phyloP scores from a whole-genome alignment of 73 alveolate genomes.

The Diophrys sp. region DNA sequence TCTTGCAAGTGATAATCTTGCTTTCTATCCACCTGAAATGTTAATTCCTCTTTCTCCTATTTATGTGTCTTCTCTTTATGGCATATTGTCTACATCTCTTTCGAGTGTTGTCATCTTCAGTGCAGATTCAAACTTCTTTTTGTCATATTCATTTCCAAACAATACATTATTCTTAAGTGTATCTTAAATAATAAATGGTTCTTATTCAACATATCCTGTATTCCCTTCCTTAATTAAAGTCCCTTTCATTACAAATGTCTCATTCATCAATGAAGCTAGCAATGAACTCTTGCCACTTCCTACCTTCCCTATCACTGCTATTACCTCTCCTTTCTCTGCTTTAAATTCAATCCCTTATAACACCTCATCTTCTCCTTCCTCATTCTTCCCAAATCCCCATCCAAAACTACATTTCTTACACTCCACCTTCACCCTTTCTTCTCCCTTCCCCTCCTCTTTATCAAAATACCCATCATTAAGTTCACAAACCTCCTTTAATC shows the following conservation, averaged over 20 bases:
- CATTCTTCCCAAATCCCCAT: neutral
- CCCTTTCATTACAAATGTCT: constrained; percentile 26
- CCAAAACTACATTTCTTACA: no score
- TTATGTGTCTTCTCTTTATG: constrained; percentile 75
- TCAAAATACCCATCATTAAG: no score
- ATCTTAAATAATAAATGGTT: constrained; percentile 63
- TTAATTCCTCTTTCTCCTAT: constrained; percentile 72
- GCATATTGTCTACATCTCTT: no score
- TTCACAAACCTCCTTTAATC: no score
- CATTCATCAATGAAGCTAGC: constrained; percentile 60
- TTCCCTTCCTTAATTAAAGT: constrained; percentile 31
- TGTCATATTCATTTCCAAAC: constrained; percentile 33
- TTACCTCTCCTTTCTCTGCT: constrained; percentile 54
- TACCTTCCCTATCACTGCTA: constrained; percentile 84
- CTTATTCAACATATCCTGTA: constrained; percentile 42
- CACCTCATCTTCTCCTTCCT: neutral
- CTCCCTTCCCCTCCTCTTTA: no score
- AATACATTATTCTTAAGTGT: no score
- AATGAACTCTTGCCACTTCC: constrained; percentile 89
- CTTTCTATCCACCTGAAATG: no score
- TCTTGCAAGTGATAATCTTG: no score
- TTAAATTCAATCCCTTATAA: neutral
- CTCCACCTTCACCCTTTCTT: no score
- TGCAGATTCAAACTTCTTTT: constrained; percentile 40
- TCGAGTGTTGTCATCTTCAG: constrained; percentile 46